These are phyloP conservation scores for Talaromyces sp. DNA, from an alignment of 2,329 filamentous ascomycete genomes.

Conservation along the genomic window DNA sequence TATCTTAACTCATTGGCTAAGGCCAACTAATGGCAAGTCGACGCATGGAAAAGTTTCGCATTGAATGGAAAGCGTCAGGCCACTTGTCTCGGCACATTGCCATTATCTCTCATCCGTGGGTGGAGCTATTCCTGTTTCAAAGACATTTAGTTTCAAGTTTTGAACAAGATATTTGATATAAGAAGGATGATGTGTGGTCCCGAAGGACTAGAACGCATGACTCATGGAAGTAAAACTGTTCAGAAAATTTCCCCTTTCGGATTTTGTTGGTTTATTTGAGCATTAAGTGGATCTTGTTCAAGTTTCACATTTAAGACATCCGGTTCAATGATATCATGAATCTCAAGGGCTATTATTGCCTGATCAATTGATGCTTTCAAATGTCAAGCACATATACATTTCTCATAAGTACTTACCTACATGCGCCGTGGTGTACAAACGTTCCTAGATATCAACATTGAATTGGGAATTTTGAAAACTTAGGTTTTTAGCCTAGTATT, in stretches of 20 bases:
- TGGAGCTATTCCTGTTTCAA: not conserved
- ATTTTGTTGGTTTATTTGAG: not conserved
- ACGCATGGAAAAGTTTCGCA: not conserved
- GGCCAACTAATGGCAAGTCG: not conserved
- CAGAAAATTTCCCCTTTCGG: too few species aligned
- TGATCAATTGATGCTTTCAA: too few species aligned
- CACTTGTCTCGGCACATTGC: not conserved
- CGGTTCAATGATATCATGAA: too few species aligned
- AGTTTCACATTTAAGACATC: too few species aligned
- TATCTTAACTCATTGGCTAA: not conserved
- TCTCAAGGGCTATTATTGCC: too few species aligned
- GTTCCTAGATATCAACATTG: not conserved
- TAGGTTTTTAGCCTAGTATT: too few species aligned
- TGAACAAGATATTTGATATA: not conserved
- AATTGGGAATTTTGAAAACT: not conserved
- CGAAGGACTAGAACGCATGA: not conserved
- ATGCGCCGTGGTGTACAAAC: too few species aligned
- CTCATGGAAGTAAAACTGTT: not conserved
- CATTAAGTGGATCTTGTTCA: not conserved
- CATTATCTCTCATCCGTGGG: not conserved
- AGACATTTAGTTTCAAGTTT: not conserved
- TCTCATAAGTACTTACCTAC: too few species aligned
- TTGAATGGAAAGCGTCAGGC: not conserved
- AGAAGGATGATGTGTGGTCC: not conserved
- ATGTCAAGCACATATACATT: too few species aligned